These are phyloP conservation scores for Pseudogymnoascus sp. DNA, from an alignment of 2,329 filamentous ascomycete genomes.

Conservation along the genomic window DNA sequence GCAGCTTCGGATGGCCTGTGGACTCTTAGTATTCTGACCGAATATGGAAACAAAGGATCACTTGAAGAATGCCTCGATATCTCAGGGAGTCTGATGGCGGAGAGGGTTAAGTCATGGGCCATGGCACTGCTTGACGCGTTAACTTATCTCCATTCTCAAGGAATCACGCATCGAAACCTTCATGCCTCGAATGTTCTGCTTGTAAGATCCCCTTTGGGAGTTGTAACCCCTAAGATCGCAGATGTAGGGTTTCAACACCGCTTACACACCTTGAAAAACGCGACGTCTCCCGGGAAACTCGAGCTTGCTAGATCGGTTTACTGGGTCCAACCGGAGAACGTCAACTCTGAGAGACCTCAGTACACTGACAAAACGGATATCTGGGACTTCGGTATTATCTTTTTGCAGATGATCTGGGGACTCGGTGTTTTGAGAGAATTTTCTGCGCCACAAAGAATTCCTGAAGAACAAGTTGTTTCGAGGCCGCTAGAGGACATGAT, in stretches of 20 bases:
- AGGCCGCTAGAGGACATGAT: slow-evolving; percentile 71
- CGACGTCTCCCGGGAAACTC: slow-evolving; percentile 37
- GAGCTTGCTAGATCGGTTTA: slow-evolving; percentile 62
- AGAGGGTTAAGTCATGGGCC: slow-evolving; percentile 80
- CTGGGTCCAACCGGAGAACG: slow-evolving; percentile 75
- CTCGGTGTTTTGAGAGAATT: slow-evolving; percentile 67
- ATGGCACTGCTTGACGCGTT: slow-evolving; percentile 83
- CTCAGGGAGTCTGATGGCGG: slow-evolving; percentile 62
- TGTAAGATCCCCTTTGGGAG: slow-evolving; percentile 58
- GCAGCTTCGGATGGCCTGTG: slow-evolving; percentile 40
- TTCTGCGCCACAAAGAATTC: slow-evolving; percentile 66
- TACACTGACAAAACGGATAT: slow-evolving; percentile 76
- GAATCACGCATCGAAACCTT: slow-evolving; percentile 74
- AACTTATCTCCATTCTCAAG: slow-evolving; percentile 76
- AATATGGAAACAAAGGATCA: slow-evolving; percentile 73
- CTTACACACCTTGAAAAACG: slow-evolving; percentile 51
- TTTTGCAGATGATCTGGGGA: slow-evolving; percentile 91
- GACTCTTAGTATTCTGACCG: slow-evolving; percentile 66
- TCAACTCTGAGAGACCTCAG: slow-evolving; percentile 50
- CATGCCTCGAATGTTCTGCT: slow-evolving; percentile 73
- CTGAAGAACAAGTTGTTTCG: slow-evolving; percentile 63
- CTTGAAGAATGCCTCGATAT: slow-evolving; percentile 74
- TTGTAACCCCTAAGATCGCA: slow-evolving; percentile 63
- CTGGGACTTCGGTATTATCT: slow-evolving; percentile 88
- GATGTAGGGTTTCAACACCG: slow-evolving; percentile 64